Base-by-base conservation (phyloP, 306 rosid genomes). In the Coriaria nepalensis region DNA sequence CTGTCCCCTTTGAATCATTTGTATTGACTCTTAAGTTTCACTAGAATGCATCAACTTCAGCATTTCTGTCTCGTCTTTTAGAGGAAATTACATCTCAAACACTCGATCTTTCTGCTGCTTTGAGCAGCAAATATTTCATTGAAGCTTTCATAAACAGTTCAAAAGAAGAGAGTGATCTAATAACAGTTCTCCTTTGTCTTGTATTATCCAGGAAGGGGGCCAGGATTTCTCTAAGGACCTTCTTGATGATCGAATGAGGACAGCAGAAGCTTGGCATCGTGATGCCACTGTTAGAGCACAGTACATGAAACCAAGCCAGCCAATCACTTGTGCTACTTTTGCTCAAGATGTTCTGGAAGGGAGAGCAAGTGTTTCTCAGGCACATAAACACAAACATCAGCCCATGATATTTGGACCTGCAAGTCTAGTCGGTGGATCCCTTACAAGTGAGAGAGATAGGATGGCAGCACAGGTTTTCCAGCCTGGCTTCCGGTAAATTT, bases 291-390 rank as follows among this genome's bases (percentile, higher is more conserved):
- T 49, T 49, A 76, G 82, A 45, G 84, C 77, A 13, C 90, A 35
- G 48, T 65, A 79, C 43, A 62, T 83, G 8, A 79, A 70, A 41
- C 96, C 94, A 5, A 65, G 82, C 4, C 75, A 53, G 40, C 96
- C 98, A 12, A 85, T 85, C 49, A 92, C 96, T 36, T 92, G 96
- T 53, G 98, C 98, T 35, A 79, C 98, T 43, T 92, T 92, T 52
- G 98, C 98, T 32, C 98, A 86, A 63, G 98, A 92, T 78, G 98
- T 92, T 69, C 60, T 85, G 38, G 98, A 85, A 82, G 96, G 98
- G 60, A 82, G 98, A 66, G 96, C 93, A 13, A 62, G 45, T 35
- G 93, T 65, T 62, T 77, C 98, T 34, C 67, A 78, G 62, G 77
- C 78, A 47, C 98, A 85, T 45, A 96, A 92, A 10, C 98, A 92